A percentile compares a stretch with the other conserved stretches of the same genome.
Evolutionary conservation across 2,329 filamentous ascomycete species (phyloP).

Genomic region (Alternaria angustiovoidea): DNA sequence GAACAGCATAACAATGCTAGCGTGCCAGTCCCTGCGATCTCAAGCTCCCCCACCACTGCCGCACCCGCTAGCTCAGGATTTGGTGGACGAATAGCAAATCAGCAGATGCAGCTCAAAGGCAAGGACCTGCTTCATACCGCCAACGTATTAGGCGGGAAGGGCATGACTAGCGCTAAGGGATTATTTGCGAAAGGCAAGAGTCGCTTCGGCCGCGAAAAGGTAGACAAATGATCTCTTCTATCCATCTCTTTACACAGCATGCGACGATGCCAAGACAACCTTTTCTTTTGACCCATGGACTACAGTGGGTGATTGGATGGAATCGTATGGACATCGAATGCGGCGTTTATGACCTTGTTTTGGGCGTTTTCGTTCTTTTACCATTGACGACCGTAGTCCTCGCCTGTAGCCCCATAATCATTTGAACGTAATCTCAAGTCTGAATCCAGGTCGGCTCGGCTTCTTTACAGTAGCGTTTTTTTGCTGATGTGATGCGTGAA

Average conservation of each 20-base stretch:
- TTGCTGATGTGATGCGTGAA: slow-evolving; percentile 51
- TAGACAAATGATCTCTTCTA: slow-evolving; percentile 74
- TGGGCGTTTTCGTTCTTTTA: slow-evolving; percentile 35
- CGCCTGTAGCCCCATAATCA: slow-evolving; percentile 39
- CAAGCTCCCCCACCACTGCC: slow-evolving; percentile 31
- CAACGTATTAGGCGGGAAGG: slow-evolving; percentile 73
- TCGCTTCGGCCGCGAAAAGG: slow-evolving; percentile 83
- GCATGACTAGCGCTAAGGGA: slow-evolving; percentile 85
- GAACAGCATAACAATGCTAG: slow-evolving; percentile 35
- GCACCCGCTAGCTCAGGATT: slow-evolving; percentile 32
- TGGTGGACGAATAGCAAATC: slow-evolving; percentile 31
- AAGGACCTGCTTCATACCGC: slow-evolving; percentile 90
- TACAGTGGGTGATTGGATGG: slow-evolving; percentile 19
- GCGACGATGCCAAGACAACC: slow-evolving; percentile 15
- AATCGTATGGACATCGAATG: slow-evolving; percentile 24
- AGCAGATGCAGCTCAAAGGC: slow-evolving; percentile 75
- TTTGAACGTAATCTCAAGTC: slow-evolving; percentile 37
- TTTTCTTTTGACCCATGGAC: slow-evolving; percentile 21
- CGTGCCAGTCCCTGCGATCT: slow-evolving; percentile 38
- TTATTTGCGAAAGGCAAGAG: slow-evolving; percentile 89
- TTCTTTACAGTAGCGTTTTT: slow-evolving; percentile 23
- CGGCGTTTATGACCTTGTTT: slow-evolving; percentile 22
- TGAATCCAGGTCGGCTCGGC: slow-evolving; percentile 4
- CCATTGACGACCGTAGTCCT: slow-evolving; percentile 25
- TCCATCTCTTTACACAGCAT: slow-evolving; percentile 20